These are phyloP conservation scores for Musa acuminata DNA, from an alignment of 176 grass and related monocot genomes.

Conservation along the genomic window DNA sequence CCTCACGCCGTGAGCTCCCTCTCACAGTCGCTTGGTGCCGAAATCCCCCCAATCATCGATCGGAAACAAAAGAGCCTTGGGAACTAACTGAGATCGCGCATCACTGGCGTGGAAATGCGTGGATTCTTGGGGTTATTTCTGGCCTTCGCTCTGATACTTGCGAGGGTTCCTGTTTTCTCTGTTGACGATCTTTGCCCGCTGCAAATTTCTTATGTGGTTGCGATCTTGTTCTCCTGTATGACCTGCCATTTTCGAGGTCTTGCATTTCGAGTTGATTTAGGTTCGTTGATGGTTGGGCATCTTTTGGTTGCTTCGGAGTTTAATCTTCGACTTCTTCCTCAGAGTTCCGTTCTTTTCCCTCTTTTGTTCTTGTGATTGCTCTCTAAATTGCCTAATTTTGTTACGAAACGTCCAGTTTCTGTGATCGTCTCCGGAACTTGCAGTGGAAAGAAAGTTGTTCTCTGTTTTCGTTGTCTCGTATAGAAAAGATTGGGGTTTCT, in stretches of 20 bases:
- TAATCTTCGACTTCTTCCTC: not conserved
- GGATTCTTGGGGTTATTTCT: constrained; percentile 5
- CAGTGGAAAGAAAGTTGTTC: not conserved
- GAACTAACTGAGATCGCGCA: not conserved
- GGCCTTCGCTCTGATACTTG: not conserved
- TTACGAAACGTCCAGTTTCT: not conserved
- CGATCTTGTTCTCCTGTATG: not conserved
- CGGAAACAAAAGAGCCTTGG: not conserved
- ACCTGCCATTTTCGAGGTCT: too few relatives aligned
- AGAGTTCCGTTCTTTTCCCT: not conserved
- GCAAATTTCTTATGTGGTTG: not conserved
- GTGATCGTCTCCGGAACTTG: not conserved
- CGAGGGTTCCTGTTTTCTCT: not conserved
- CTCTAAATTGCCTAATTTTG: not conserved
- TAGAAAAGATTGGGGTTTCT: not conserved
- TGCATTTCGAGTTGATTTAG: too few relatives aligned
- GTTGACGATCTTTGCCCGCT: not conserved
- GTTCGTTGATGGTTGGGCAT: too few relatives aligned
- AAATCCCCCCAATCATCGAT: not conserved
- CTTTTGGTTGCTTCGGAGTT: too few relatives aligned
- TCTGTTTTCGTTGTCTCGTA: not conserved
- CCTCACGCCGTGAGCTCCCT: not conserved
- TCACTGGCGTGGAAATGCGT: not conserved
- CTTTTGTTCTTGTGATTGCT: not conserved
- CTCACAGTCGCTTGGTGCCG: not conserved